phyloP scores from a whole-genome alignment of 257 asterid species.

The Jaltomata sinuosa region DNA sequence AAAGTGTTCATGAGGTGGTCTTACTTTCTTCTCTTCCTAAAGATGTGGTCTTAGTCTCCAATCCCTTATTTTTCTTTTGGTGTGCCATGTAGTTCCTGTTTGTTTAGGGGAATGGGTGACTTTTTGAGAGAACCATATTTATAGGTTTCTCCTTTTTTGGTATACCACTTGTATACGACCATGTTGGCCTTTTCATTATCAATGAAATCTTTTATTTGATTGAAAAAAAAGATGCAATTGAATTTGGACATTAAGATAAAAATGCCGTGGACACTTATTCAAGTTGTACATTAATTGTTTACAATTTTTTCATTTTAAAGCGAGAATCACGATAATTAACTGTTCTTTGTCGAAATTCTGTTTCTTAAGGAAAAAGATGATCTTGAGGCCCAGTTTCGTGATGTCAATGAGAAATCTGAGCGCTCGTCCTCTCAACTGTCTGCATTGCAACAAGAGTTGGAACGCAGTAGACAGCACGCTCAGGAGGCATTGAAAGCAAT shows the following conservation, averaged over 20 bases:
- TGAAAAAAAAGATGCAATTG: neutral
- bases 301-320: neutral
- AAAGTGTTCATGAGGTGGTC: neutral
- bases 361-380: constrained; percentile 84
- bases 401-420: constrained; percentile 76
- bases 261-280: neutral
- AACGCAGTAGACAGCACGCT: constrained; percentile 83
- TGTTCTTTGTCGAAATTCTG: neutral
- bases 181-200: neutral
- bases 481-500: constrained; percentile 93
- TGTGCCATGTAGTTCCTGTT: neutral
- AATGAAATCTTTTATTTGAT: neutral
- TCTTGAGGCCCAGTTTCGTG: constrained; percentile 75
- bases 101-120: neutral
- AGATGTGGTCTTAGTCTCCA: neutral
- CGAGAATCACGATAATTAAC: neutral
- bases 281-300: neutral
- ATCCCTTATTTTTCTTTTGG: neutral
- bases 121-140: neutral
- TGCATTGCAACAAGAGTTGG: constrained; percentile 78
- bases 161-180: neutral
- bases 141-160: neutral
- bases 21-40: neutral
- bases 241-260: neutral
- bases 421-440: constrained; percentile 64